Conservation (phyloP, 345 rosid species). For the Moringa oleifera region DNA sequence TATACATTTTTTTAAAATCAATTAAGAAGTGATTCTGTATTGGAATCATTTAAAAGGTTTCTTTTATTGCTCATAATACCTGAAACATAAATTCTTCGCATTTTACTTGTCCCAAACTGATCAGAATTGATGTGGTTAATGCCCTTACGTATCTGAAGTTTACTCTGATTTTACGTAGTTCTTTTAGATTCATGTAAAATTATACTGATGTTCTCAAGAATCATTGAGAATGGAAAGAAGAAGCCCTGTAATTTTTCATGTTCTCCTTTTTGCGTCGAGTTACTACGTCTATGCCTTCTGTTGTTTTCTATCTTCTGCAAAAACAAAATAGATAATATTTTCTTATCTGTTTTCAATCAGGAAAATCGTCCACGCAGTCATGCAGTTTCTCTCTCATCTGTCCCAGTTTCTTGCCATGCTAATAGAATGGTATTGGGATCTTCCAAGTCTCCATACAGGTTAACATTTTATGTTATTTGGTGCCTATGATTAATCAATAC, state of each 20-base stretch:
- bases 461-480: neutral
- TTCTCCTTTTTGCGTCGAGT: neutral
- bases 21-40: neutral
- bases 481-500: slow-evolving; percentile 2
- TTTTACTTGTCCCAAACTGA: neutral
- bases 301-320: neutral
- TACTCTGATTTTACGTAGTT: neutral
- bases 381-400: slow-evolving; percentile 29
- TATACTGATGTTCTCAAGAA: neutral
- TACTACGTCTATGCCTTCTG: neutral
- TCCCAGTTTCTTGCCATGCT: slow-evolving; percentile 24
- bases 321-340: neutral
- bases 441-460: slow-evolving; percentile 49
- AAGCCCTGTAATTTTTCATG: neutral
- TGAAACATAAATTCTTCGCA: neutral
- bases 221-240: neutral
- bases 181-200: neutral
- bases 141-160: neutral
- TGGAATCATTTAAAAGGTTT: too few relatives aligned
- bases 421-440: slow-evolving; percentile 28
- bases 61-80: too few relatives aligned
- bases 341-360: slow-evolving; percentile 19
- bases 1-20: neutral
- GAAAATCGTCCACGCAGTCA: slow-evolving; percentile 21
- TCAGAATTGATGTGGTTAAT: neutral